phyloP scores from a whole-genome alignment of 2,329 filamentous ascomycete species.

The Talaromyces sp. region DNA sequence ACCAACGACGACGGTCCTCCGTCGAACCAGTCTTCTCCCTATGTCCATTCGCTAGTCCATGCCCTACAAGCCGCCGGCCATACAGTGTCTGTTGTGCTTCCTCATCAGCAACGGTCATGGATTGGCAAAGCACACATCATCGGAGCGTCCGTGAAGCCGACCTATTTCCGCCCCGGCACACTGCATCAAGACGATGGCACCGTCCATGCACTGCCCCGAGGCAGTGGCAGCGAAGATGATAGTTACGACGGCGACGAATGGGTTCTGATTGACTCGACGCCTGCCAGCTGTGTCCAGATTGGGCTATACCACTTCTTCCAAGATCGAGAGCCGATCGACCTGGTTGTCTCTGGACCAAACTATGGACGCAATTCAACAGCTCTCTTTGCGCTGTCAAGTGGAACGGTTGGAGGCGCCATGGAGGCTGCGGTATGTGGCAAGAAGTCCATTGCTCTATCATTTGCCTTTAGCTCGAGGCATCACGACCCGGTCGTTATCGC shows the following conservation, averaged over 20 bases:
- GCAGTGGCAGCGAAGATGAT: conserved; percentile 54
- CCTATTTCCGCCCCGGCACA: conserved; percentile 70
- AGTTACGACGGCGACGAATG: conserved; percentile 64
- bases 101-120: conserved; percentile 90
- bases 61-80: conserved; percentile 71
- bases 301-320: conserved; percentile 75
- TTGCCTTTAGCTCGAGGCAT: conserved; percentile 80
- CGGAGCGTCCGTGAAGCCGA: conserved; percentile 76
- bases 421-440: conserved; percentile 68
- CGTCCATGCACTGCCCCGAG: conserved; percentile 55
- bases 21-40: conserved; percentile 71
- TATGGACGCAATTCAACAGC: conserved; percentile 79
- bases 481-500: conserved; percentile 79
- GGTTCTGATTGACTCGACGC: conserved; percentile 76
- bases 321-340: conserved; percentile 65
- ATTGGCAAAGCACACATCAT: conserved; percentile 98
- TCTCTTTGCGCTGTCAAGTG: conserved; percentile 71
- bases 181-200: conserved; percentile 62
- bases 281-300: conserved; percentile 76
- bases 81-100: conserved; percentile 84
- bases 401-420: conserved; percentile 71
- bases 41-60: conserved; percentile 68
- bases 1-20: conserved; percentile 77
- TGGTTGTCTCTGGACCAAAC: conserved; percentile 76
- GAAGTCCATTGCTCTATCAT: conserved; percentile 75